These are phyloP conservation scores for Penicillium sp. DNA, from an alignment of 2,329 filamentous ascomycete genomes.

Conservation along the genomic window DNA sequence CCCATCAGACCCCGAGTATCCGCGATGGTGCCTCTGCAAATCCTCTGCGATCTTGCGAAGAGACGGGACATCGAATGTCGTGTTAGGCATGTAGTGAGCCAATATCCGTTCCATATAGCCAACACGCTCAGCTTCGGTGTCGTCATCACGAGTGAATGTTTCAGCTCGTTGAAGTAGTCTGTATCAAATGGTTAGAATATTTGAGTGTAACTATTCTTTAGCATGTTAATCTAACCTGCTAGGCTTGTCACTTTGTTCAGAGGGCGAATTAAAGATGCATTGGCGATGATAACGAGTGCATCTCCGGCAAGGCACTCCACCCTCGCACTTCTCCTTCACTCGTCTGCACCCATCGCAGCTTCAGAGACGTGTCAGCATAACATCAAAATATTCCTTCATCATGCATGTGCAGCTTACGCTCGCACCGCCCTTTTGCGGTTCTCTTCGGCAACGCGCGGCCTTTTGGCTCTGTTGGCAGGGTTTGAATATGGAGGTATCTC, in stretches of 20 bases:
- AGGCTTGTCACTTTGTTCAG: conserved; percentile 31
- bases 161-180: conserved; percentile 27
- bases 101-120: conserved; percentile 47
- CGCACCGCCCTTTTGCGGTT: conserved; percentile 39
- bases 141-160: conserved; percentile 30
- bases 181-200: conserved; percentile 21
- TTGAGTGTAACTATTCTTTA: conserved; percentile 18
- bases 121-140: conserved; percentile 33
- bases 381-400: background rate
- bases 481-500: conserved; percentile 4
- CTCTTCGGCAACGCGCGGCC: conserved; percentile 38
- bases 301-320: conserved; percentile 52
- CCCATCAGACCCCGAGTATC: conserved; percentile 27
- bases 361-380: background rate
- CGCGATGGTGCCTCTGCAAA: conserved; percentile 36
- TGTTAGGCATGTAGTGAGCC: conserved; percentile 46
- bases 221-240: conserved; percentile 20
- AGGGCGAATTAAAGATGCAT: conserved; percentile 46
- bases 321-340: conserved; percentile 56
- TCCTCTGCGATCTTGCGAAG: conserved; percentile 44
- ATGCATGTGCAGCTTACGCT: conserved; percentile 25
- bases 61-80: conserved; percentile 40
- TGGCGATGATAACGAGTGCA: conserved; percentile 50
- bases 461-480: conserved; percentile 22
- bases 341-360: conserved; percentile 55